Conservation (phyloP, 2,329 filamentous ascomycete species). For the Arthroderma sp. region DNA sequence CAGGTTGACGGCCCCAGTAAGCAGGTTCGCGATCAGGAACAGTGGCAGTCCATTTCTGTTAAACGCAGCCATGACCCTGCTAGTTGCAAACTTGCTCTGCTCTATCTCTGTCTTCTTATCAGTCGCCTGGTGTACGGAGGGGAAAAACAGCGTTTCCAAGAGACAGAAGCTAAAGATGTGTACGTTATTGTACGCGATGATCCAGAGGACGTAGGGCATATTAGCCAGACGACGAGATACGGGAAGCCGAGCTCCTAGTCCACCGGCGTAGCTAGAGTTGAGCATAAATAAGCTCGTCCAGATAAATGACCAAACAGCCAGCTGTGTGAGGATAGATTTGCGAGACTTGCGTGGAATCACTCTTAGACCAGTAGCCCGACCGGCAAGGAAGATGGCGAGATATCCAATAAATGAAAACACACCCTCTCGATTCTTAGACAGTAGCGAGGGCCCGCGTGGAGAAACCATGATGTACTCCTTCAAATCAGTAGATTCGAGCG, state of each 20-base stretch:
- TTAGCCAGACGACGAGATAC: conserved; percentile 88
- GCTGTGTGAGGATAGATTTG: conserved; percentile 48
- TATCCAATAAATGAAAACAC: conserved; percentile 94
- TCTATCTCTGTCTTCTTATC: conserved; percentile 46
- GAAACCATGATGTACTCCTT: conserved; percentile 74
- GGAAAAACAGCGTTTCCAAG: conserved; percentile 68
- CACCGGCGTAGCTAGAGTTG: conserved; percentile 54
- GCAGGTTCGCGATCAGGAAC: conserved; percentile 75
- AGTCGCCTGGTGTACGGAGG: conserved; percentile 49
- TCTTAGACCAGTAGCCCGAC: conserved; percentile 69
- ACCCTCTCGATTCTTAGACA: conserved; percentile 88
- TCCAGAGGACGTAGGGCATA: conserved; percentile 85
- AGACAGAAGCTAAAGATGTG: conserved; percentile 67
- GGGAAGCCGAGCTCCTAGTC: conserved; percentile 48
- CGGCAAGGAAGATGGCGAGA: conserved; percentile 83
- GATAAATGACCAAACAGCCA: conserved; percentile 50
- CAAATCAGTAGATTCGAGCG: conserved; percentile 62
- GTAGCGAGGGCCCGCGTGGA: conserved; percentile 55
- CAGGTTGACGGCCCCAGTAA: conserved; percentile 84
- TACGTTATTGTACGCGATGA: conserved; percentile 76
- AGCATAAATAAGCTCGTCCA: conserved; percentile 62
- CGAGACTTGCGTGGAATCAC: conserved; percentile 51
- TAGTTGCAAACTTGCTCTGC: conserved; percentile 57
- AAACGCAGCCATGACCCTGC: conserved; percentile 64
- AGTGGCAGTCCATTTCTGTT: conserved; percentile 79